Evolutionary conservation across 2,329 filamentous ascomycete species (phyloP), one percentile per base, ranked within the genome.

Genomic region (Paracamarosporium sp.): DNA sequence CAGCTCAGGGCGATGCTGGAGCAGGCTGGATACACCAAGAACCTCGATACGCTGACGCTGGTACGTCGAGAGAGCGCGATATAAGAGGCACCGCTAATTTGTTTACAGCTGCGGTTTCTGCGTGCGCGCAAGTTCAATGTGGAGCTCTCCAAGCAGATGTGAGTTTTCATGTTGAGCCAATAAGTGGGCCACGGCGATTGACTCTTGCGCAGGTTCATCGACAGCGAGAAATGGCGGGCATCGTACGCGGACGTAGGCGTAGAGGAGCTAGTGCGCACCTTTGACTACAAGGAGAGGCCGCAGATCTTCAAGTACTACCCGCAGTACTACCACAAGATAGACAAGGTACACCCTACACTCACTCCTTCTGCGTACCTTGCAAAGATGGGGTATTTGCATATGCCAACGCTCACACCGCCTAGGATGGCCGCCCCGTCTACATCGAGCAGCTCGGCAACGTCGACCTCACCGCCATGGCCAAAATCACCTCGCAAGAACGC

Each of bases 321-420:
- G 46, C 95, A 99, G 81, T 99, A 95, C 84, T 99, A 99, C 83
- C 95, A 99, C 86, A 97, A 97, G 83, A 94, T 88, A 12, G 92
- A 95, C 80, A 93, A 92, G 78, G 85, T 86, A 75, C 20, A 73
- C 62, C 38, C 17, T 20, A 25, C 36, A 35, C 12, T 11, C 48
- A 13, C 50, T 5, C 43, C 27, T 8, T 13, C 25, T 15, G 5
- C 13, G 6, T 33, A 3, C 15, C 13, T n/a, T 3, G 4, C 22
- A 15, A 13, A 6, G 7, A 43, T 20, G 40, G 40, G 22, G 22
- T n/a, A n/a, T 17, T n/a, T 30, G 22, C 24, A 17, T 31, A 35
- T n/a, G 17, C 35, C 43, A 22, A 17, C 25, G 41, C 62, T 68
- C 46, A 66, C 58, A 43, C 22, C 47, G 25, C 41, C 13, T 65